Evolutionary conservation across 176 grass and related monocot genomes (phyloP), one percentile per base, ranked within the genome.

Genomic region (Carex myosuroides): DNA sequence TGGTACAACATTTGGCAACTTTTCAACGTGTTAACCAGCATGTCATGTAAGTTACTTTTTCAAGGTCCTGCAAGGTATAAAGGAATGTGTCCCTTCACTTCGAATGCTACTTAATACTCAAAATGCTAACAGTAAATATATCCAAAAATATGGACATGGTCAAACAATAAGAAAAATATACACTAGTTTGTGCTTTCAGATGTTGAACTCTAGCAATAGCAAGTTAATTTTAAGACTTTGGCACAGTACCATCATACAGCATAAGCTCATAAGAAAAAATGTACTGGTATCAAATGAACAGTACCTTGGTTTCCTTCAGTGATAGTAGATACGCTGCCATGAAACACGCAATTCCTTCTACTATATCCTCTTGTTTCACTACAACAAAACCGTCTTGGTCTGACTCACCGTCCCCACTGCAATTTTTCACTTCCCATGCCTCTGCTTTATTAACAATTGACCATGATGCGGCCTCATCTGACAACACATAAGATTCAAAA

Each of bases 271-370:
- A 75, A 44, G 10, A 10, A 13, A 8, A 55, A 76, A 6, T 0
- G 24, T 33, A 77, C 17, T 16, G 13, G 22, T 56, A 70, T 16
- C 22, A 55, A 33, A 37, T 16, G 42, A 60, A 76, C 70, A 26
- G 8, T 84, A 98, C 95, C 87, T 95, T 92, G 60, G 95, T 92
- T 81, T 86, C 59, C 79, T 86, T 87, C 39, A 98, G 86, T 3
- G 95, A 89, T 54, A 90, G 54, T 71, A 98, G 83, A 81, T 93
- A 98, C 67, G 91, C 85, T n/a, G 95, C 93, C 88, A 95, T 89
- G 87, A 95, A 98, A 62, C 81, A 90, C 52, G 92, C 87, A 71
- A 98, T 85, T 55, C 91, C 88, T 69, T 98, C 89, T 74, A 90
- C 89, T 70, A 92, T 88, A 83, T 98, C 95, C 76, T 95, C 95